A percentile compares a stretch with the other conserved stretches of the same genome.
Evolutionary conservation across 345 rosid species (phyloP).

Genomic region (Lenwebbia sp.): DNA sequence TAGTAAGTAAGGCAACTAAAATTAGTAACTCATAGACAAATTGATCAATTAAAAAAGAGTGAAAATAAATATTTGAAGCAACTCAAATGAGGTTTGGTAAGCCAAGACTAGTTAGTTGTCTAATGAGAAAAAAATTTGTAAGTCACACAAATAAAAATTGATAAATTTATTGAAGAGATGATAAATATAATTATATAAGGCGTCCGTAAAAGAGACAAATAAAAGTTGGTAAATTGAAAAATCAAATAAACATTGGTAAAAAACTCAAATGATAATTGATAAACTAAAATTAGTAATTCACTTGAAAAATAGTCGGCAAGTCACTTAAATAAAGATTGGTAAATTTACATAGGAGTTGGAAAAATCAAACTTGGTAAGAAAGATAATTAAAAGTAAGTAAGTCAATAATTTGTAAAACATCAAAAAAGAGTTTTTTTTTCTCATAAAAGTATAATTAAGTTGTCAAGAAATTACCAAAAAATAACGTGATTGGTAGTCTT

Average conservation of each 20-base stretch:
- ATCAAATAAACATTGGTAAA: neutral
- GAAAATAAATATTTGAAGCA: too few species aligned
- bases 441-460: neutral
- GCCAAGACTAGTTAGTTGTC: neutral
- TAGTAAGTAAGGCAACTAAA: too few species aligned
- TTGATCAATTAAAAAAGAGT: neutral
- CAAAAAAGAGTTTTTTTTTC: neutral
- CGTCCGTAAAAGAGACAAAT: neutral
- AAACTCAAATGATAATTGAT: neutral
- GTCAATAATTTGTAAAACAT: neutral
- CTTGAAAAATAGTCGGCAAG: neutral
- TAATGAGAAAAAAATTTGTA: neutral
- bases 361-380: neutral
- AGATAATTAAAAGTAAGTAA: neutral
- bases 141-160: neutral
- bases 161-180: neutral
- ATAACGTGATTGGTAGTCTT: neutral
- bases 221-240: neutral
- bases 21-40: neutral
- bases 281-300: neutral
- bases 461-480: neutral
- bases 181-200: neutral
- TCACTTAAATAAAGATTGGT: neutral
- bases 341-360: neutral
- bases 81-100: neutral